Evolutionary conservation across 768 basidiomycete genomes (phyloP), one percentile per base, ranked within the genome.

Genomic region (Mycena crocata): DNA sequence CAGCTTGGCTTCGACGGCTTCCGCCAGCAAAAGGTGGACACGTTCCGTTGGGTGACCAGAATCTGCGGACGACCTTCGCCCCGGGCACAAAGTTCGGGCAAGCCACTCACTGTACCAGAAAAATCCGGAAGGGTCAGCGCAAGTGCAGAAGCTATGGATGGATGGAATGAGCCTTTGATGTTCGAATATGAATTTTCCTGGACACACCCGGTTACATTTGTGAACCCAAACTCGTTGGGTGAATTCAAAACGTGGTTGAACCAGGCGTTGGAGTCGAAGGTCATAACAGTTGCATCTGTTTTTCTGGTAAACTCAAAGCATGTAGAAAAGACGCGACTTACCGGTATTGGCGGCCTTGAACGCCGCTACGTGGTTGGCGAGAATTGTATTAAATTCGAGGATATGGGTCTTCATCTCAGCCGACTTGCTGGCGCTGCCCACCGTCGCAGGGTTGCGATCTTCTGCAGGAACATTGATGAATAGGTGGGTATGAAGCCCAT

Each of bases 381-480:
- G 81, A 6, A 80, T 77, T 3, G 71, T 60, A 71, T 87, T 87
- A 73, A 81, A 88, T 58, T 78, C 70, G 30, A 67, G 48, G 63
- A 85, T 82, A 63, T 83, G 80, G 12, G 76, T 65, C 63, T 82
- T 81, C 54, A 82, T 69, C 31, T 78, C 70, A 0, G 80, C 76
- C 15, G 78, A 77, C 52, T 77, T 78, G 12, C 80, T 77, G 3
- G 82, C 35, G 52, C 79, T 76, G 61, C 76, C 76, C 32, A 84
- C 46, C 35, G 72, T 72, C 17, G 69, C 74, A 15, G 87, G 87
- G n/a, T 79, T 73, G 30, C 86, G 82, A 59, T 86, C 82, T 67
- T 82, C 84, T 24, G 87, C 85, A 34, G 86, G 85, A n/a, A 87
- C 86, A 66, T 86, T 87, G 73, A 87, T 75, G 75, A 88, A 87